These are phyloP conservation scores for Aspergillus sp. DNA, from an alignment of 2,329 filamentous ascomycete species.

Conservation along the genomic window DNA sequence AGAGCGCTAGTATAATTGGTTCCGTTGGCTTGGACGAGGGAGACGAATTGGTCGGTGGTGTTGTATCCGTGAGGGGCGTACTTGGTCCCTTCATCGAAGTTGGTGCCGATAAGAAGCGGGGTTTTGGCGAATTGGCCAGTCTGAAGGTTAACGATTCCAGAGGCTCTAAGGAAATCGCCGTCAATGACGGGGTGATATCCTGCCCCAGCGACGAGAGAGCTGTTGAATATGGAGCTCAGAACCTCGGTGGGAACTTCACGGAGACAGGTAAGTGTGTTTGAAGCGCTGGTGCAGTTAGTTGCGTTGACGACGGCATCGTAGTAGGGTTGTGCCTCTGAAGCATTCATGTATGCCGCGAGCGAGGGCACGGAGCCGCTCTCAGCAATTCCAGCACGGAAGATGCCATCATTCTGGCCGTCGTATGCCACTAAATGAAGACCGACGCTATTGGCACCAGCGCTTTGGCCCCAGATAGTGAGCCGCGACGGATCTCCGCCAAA, in stretches of 20 bases:
- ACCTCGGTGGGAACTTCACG: conserved; percentile 2
- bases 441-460: conserved; percentile 21
- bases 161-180: conserved; percentile 5
- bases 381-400: conserved; percentile 27
- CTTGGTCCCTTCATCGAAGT: conserved; percentile 15
- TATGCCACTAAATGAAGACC: conserved; percentile 24
- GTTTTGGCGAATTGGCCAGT: conserved; percentile 12
- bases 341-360: not conserved
- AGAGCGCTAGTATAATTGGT: not conserved
- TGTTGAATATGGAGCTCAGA: conserved; percentile 12
- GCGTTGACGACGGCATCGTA: conserved; percentile 14
- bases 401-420: conserved; percentile 22
- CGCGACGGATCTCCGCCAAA: conserved; percentile 18
- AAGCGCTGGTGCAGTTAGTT: conserved; percentile 7
- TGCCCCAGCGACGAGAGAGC: not conserved
- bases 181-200: conserved; percentile 15
- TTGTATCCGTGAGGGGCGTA: conserved; percentile 1
- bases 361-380: conserved; percentile 16
- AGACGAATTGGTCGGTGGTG: not conserved
- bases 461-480: conserved; percentile 22
- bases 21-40: not conserved
- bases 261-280: conserved; percentile 12
- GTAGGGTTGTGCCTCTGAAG: conserved; percentile 7
- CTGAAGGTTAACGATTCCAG: not conserved
- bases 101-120: conserved; percentile 14